Conservation (phyloP, 164 flowering plant species). For the Amborella trichopoda region DNA sequence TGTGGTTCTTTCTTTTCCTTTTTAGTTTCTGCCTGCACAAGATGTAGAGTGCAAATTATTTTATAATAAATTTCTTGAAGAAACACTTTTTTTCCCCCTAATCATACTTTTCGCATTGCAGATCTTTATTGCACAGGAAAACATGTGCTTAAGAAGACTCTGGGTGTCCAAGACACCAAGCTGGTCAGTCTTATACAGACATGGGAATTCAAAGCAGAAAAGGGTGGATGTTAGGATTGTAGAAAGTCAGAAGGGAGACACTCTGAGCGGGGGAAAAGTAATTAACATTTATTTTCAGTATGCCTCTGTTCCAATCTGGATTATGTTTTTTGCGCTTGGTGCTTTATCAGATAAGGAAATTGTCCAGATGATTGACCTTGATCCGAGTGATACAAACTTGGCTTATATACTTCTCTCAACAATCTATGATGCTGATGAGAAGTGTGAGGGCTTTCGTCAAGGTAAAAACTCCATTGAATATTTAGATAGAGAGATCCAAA, state of each 20-base stretch:
- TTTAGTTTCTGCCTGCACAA: neutral
- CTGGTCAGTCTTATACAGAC: conserved; percentile 40
- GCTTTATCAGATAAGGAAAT: conserved; percentile 62
- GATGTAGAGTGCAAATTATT: no score
- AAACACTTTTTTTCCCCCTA: no score
- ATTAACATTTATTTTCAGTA: conserved; percentile 38
- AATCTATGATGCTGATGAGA: conserved; percentile 57
- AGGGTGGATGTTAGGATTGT: conserved; percentile 42
- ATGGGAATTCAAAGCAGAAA: conserved; percentile 36
- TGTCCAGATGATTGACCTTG: conserved; percentile 47
- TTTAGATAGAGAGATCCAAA: conserved; percentile 21
- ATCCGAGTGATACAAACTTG: conserved; percentile 29
- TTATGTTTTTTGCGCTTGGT: conserved; percentile 81
- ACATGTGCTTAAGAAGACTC: conserved; percentile 51
- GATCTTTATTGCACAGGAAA: conserved; percentile 90
- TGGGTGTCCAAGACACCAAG: conserved; percentile 51
- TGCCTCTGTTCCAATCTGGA: conserved; percentile 61
- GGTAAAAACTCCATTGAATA: conserved; percentile 27
- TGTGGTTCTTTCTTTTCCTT: neutral
- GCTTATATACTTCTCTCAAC: conserved; percentile 57
- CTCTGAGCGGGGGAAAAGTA: conserved; percentile 34
- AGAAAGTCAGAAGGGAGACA: conserved; percentile 25
- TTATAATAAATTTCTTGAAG: no score
- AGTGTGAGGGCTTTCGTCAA: conserved; percentile 40
- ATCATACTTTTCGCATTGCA: no score